Conservation (phyloP, 2,329 filamentous ascomycete species). For the Neofusicoccum cordaticola region DNA sequence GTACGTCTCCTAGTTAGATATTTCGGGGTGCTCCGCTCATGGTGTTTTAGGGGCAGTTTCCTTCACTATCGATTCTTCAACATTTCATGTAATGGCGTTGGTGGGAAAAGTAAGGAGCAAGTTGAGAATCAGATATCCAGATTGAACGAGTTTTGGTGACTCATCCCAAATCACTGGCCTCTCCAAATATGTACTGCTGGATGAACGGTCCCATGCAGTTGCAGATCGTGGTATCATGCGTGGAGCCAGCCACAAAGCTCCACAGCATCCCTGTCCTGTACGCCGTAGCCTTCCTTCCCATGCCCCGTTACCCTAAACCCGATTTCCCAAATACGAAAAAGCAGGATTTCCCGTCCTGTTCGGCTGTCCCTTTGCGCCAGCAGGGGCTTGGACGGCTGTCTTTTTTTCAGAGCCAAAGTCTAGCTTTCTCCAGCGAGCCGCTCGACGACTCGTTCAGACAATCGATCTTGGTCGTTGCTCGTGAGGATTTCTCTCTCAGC, state of each 20-base stretch:
- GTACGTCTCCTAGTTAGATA: neutral
- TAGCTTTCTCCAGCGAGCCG: neutral
- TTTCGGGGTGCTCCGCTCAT: neutral
- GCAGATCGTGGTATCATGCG: conserved; percentile 3
- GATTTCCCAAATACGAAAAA: neutral
- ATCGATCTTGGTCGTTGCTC: neutral
- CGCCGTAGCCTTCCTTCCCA: neutral
- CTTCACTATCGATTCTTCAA: neutral
- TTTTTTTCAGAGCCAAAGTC: neutral
- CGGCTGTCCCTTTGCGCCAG: neutral
- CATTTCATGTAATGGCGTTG: neutral
- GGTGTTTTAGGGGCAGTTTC: neutral
- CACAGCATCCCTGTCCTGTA: neutral
- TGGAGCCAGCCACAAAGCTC: neutral
- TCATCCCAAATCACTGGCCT: neutral
- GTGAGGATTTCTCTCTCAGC: neutral
- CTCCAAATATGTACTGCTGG: neutral
- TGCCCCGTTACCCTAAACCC: neutral
- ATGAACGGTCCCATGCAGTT: neutral
- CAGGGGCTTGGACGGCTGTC: too few relatives aligned
- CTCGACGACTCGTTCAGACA: neutral
- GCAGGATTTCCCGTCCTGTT: neutral
- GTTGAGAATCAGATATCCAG: conserved; percentile 12
- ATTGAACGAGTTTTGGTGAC: neutral
- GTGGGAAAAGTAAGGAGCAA: conserved; percentile 10